Percentiles rank a stretch among this genome's conserved stretches.
phyloP scores from a whole-genome alignment of 345 rosid genomes.

The Raphanus raphanistrum region DNA sequence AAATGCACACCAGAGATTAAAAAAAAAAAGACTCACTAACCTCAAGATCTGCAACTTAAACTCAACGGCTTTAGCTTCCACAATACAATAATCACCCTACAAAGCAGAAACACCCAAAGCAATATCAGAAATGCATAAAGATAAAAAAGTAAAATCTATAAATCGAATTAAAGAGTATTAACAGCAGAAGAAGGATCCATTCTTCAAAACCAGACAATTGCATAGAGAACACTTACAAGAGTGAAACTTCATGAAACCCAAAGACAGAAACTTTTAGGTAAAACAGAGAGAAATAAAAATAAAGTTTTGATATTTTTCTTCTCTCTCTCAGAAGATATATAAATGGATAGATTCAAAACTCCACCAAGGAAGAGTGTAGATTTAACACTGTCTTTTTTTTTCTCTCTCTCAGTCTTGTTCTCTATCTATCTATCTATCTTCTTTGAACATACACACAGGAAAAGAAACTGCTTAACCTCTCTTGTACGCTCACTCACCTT shows the following conservation, averaged over 20 bases:
- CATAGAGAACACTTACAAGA: constrained; percentile 35
- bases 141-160: not conserved
- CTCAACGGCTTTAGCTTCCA: constrained; percentile 19
- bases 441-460: constrained; percentile 17
- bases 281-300: not conserved
- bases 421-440: constrained; percentile 32
- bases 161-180: not conserved
- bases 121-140: not conserved
- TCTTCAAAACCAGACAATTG: not conserved
- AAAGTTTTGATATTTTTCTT: constrained; percentile 3
- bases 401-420: not conserved
- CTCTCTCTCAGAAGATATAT: constrained; percentile 9
- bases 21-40: constrained; percentile 26
- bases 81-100: constrained; percentile 39
- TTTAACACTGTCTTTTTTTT: not conserved
- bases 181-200: constrained; percentile 14
- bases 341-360: constrained; percentile 28
- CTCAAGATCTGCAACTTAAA: constrained; percentile 47
- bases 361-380: not conserved
- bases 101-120: constrained; percentile 18
- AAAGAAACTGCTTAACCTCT: constrained; percentile 36
- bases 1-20: constrained; percentile 1
- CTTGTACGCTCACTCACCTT: constrained; percentile 31
- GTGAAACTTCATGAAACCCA: constrained; percentile 33
- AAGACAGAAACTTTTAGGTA: not conserved